These are phyloP conservation scores for Xylaria acuta DNA, from an alignment of 495 filamentous ascomycete genomes.

Conservation along the genomic window DNA sequence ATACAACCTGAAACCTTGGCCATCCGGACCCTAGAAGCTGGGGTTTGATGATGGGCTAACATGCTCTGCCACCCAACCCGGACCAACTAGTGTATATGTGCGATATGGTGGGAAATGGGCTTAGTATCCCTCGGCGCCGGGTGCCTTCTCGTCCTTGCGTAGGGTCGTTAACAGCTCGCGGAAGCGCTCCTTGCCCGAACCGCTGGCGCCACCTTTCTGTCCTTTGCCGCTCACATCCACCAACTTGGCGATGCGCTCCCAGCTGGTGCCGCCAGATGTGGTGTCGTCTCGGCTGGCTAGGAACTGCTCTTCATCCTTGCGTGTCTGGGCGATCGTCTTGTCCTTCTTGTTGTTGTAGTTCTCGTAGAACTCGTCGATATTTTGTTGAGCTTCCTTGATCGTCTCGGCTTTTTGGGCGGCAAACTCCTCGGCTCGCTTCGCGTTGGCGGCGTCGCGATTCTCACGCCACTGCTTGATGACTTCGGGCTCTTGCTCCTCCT, in stretches of 20 bases:
- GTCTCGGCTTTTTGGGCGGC: constrained; percentile 79
- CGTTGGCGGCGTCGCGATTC: constrained; percentile 76
- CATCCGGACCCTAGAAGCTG: neutral
- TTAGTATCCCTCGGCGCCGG: constrained; percentile 74
- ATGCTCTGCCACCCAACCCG: neutral
- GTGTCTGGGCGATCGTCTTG: constrained; percentile 82
- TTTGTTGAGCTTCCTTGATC: constrained; percentile 80
- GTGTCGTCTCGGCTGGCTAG: constrained; percentile 88
- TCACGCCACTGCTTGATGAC: constrained; percentile 92
- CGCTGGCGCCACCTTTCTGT: constrained; percentile 77
- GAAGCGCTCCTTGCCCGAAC: constrained; percentile 93
- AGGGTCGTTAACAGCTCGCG: constrained; percentile 87
- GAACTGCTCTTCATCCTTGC: constrained; percentile 93
- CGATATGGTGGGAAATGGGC: neutral
- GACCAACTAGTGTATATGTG: constrained; percentile 6
- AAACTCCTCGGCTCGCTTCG: constrained; percentile 79
- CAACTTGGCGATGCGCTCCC: constrained; percentile 96
- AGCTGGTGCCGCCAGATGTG: constrained; percentile 90
- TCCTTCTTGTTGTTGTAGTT: constrained; percentile 98
- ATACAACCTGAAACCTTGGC: constrained; percentile 18
- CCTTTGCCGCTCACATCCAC: constrained; percentile 97
- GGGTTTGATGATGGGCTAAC: neutral
- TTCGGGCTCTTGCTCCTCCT: constrained; percentile 82
- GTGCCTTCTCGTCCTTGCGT: constrained; percentile 92
- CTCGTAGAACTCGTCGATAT: constrained; percentile 99